These are phyloP conservation scores for Penicillium nordicum DNA, from an alignment of 2,329 filamentous ascomycete genomes.

Conservation along the genomic window DNA sequence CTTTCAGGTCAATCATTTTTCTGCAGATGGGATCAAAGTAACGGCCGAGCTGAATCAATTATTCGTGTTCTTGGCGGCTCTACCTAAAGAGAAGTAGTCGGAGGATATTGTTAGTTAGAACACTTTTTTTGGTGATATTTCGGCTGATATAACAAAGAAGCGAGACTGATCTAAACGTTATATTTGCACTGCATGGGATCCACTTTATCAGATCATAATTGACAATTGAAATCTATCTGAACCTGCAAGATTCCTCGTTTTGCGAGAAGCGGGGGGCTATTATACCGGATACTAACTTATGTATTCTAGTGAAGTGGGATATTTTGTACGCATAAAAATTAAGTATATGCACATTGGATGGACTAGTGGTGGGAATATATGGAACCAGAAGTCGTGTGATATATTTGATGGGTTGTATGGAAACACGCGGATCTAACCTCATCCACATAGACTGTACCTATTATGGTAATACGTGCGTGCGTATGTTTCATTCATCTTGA, in stretches of 20 bases:
- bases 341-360: neutral
- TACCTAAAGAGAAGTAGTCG: no score
- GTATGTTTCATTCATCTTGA: neutral
- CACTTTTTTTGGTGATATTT: no score
- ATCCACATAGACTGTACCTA: neutral
- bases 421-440: neutral
- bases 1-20: no score
- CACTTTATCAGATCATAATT: no score
- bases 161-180: no score
- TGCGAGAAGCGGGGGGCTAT: neutral
- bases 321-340: neutral
- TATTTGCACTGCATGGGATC: no score
- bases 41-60: no score
- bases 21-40: no score
- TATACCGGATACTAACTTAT: neutral
- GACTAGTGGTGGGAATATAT: neutral
- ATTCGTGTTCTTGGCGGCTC: no score
- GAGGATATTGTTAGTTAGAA: no score
- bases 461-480: neutral
- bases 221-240: no score
- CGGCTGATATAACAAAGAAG: no score
- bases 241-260: neutral
- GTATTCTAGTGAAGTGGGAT: neutral
- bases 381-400: neutral
- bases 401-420: neutral